Evolutionary conservation across 495 filamentous ascomycete genomes (phyloP), one percentile per base, ranked within the genome.

Genomic region (Lepraria neglecta): DNA sequence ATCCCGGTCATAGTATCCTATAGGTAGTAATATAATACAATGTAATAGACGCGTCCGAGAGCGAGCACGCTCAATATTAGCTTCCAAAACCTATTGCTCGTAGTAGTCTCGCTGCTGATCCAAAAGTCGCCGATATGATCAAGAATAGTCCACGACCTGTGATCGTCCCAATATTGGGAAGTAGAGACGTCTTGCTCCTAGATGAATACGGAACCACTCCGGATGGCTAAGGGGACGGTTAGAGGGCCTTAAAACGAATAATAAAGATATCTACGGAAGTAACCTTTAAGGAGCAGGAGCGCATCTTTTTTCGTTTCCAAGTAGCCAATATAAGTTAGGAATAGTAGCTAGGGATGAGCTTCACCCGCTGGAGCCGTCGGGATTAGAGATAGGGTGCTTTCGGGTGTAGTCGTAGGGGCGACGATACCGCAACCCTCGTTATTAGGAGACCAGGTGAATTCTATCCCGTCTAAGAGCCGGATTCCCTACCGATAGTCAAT

Each of bases 181-280:
- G 46, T 3, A 50, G 46, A 50, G 24, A 50, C 24, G 9, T 50
- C 46, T 50, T 50, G 46, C 24, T 50, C 46, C 46, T 3, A 50
- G 46, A 50, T 19, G 24, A 50, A 50, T 50, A 50, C n/a, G 24
- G 17, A 19, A 50, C 46, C 46, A 50, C 46, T 50, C 46, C 46
- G n/a, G 17, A 50, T 50, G 46, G 3, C 3, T 50, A 3, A 50
- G 46, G 24, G 17, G 24, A 50, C 46, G 24, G n/a, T 27, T 50
- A 2, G 46, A 50, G 46, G 46, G 46, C 24, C 46, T 50, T 3
- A 4, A 50, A 50, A 50, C 17, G n/a, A 50, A 19, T 50, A 1
- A 27, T 50, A 4, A 50, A 50, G 46, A 19, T 19, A 2, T 50
- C 46, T 3, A 19, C n/a, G 46, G 46, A 50, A 50, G 46, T 2